Percentiles rank a stretch among this genome's conserved stretches.
Evolutionary conservation across 2,329 filamentous ascomycete species (phyloP).

Genomic region (Colletotrichum phormii): DNA sequence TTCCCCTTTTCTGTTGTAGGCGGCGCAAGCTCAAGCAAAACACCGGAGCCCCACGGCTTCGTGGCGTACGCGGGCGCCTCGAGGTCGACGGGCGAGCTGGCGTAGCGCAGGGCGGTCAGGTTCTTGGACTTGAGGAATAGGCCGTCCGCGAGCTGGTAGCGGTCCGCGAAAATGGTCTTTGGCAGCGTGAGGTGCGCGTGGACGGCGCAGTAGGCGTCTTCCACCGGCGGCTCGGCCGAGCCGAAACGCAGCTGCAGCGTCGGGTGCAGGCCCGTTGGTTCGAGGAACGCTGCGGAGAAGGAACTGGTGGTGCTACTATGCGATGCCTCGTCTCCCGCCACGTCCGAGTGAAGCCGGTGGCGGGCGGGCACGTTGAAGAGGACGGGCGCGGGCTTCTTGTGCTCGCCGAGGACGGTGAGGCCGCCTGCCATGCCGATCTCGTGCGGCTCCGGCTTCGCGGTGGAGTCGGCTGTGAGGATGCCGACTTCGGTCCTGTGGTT

Average conservation of each 20-base stretch:
- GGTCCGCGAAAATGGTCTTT: conserved; percentile 84
- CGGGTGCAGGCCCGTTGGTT: conserved; percentile 86
- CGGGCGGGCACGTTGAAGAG: conserved; percentile 87
- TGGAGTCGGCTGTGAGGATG: conserved; percentile 74
- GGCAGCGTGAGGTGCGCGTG: conserved; percentile 88
- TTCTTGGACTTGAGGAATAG: conserved; percentile 87
- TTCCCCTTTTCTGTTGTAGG: conserved; percentile 48
- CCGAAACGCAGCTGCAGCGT: conserved; percentile 77
- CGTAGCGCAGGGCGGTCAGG: conserved; percentile 73
- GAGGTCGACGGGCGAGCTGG: conserved; percentile 84
- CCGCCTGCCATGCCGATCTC: conserved; percentile 84
- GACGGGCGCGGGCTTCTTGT: conserved; percentile 77
- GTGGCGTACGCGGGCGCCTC: conserved; percentile 90
- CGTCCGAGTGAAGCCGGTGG: conserved; percentile 70
- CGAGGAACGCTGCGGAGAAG: conserved; percentile 74
- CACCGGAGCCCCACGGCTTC: conserved; percentile 80
- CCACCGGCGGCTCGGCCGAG: conserved; percentile 59
- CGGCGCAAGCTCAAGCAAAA: conserved; percentile 79
- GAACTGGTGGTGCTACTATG: conserved; percentile 41
- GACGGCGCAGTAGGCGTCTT: conserved; percentile 73
- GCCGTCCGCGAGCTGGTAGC: conserved; percentile 82
- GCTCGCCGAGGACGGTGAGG: conserved; percentile 81
- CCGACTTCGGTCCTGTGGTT: conserved; percentile 81
- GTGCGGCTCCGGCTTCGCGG: conserved; percentile 70
- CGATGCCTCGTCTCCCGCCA: conserved; percentile 47